A percentile compares a stretch with the other conserved stretches of the same genome.
Conservation (phyloP, 805 yeast genomes). For the Hanseniaspora singularis region DNA sequence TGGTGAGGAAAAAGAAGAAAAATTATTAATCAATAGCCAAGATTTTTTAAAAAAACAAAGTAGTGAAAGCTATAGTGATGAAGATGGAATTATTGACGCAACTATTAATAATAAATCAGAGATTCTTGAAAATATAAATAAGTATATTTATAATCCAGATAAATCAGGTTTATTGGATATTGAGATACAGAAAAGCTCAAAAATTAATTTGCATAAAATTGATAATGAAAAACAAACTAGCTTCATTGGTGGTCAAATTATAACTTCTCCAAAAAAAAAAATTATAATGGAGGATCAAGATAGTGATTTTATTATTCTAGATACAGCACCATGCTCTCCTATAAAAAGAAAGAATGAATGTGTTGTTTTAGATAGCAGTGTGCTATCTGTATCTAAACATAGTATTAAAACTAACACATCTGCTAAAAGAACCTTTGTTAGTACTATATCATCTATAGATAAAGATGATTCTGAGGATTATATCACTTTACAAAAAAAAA, state of each 20-base stretch:
- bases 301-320: too few species aligned
- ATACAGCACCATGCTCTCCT: background rate
- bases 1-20: slow-evolving; percentile 2
- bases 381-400: too few species aligned
- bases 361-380: background rate
- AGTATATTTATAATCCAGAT: background rate
- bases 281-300: too few species aligned
- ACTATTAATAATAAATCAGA: slow-evolving; percentile 8
- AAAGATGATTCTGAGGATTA: background rate
- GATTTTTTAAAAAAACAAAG: too few species aligned
- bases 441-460: background rate
- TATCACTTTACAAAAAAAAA: background rate
- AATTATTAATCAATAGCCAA: too few species aligned
- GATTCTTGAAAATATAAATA: slow-evolving; percentile 1
- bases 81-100: background rate
- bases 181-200: background rate
- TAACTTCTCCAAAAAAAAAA: slow-evolving; percentile 8
- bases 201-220: too few species aligned
- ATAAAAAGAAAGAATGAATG: background rate
- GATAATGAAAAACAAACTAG: background rate
- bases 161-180: background rate
- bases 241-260: background rate
- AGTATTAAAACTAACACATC: background rate
- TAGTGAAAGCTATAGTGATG: background rate
- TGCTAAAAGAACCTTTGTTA: background rate